A percentile compares a stretch with the other conserved stretches of the same genome.
phyloP scores from a whole-genome alignment of 2,329 filamentous ascomycete species.

The Metarhizium album region DNA sequence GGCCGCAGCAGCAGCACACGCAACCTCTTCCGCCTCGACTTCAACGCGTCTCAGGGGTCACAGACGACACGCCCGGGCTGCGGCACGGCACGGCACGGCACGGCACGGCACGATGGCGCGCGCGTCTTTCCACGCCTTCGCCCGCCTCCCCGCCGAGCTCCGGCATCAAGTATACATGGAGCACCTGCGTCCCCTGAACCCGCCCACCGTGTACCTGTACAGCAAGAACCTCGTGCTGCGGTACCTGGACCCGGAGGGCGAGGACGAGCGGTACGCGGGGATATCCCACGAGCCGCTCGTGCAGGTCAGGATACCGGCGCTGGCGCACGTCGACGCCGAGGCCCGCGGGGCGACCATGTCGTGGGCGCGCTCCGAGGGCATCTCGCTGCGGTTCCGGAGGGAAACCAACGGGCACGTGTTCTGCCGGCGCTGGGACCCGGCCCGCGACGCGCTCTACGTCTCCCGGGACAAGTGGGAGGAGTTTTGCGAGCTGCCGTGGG shows the following conservation, averaged over 20 bases:
- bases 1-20: too few species aligned
- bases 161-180: slow-evolving; percentile 15
- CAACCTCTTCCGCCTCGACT: too few species aligned
- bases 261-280: slow-evolving; percentile 2
- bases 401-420: neutral
- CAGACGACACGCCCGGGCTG: too few species aligned
- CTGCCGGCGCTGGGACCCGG: slow-evolving; percentile 3
- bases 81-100: too few species aligned
- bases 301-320: slow-evolving; percentile 9
- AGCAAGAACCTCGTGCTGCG: slow-evolving; percentile 9
- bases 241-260: slow-evolving; percentile 3
- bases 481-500: slow-evolving; percentile 6
- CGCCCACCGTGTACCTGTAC: slow-evolving; percentile 12
- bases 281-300: slow-evolving; percentile 7
- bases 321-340: slow-evolving; percentile 13
- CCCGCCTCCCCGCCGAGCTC: slow-evolving; percentile 14
- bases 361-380: slow-evolving; percentile 9
- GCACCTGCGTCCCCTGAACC: slow-evolving; percentile 7
- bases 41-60: too few species aligned
- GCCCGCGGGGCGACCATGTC: slow-evolving; percentile 9
- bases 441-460: slow-evolving; percentile 6
- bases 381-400: slow-evolving; percentile 2
- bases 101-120: too few species aligned
- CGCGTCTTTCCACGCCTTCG: slow-evolving; percentile 12
- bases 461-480: slow-evolving; percentile 9